Percentiles rank a stretch among this genome's conserved stretches.
Conservation (phyloP, 208 protist species). For the Porcisia deanei region DNA sequence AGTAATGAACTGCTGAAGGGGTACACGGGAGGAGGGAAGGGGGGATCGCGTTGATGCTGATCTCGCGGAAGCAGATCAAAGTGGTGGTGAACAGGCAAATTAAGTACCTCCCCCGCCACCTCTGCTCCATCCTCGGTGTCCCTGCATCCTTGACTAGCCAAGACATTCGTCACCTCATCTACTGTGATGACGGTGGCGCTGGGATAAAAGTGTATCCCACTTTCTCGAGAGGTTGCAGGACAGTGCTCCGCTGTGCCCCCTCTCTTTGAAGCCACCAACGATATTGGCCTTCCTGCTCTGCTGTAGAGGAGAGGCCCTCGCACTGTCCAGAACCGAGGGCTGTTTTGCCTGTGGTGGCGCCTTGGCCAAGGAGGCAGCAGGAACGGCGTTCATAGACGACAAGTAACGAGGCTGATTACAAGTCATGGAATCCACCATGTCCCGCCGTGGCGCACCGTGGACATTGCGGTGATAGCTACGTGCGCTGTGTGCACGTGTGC, state of each 20-base stretch:
- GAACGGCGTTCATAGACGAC: background rate
- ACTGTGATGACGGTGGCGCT: background rate
- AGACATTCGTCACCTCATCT: background rate
- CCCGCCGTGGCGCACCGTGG: background rate
- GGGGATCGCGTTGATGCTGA: background rate
- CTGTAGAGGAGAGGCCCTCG: background rate
- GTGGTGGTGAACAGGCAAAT: background rate
- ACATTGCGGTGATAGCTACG: background rate
- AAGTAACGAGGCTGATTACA: background rate
- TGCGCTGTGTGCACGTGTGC: constrained; percentile 4
- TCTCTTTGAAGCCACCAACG: background rate
- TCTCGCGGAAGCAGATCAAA: background rate
- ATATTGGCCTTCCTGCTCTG: background rate
- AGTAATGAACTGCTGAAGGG: background rate
- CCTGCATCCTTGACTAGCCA: background rate
- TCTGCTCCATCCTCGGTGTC: background rate
- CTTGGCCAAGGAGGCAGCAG: background rate
- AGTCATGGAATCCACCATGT: background rate
- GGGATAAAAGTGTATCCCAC: constrained; percentile 20
- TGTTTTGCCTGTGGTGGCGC: background rate
- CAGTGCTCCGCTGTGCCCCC: background rate
- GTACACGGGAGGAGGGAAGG: too few relatives aligned
- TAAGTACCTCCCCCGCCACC: background rate
- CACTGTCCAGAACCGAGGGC: background rate
- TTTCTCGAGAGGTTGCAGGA: constrained; percentile 12